These are phyloP conservation scores for Naegleria lovaniensis DNA, from an alignment of 208 protist genomes.

Conservation along the genomic window DNA sequence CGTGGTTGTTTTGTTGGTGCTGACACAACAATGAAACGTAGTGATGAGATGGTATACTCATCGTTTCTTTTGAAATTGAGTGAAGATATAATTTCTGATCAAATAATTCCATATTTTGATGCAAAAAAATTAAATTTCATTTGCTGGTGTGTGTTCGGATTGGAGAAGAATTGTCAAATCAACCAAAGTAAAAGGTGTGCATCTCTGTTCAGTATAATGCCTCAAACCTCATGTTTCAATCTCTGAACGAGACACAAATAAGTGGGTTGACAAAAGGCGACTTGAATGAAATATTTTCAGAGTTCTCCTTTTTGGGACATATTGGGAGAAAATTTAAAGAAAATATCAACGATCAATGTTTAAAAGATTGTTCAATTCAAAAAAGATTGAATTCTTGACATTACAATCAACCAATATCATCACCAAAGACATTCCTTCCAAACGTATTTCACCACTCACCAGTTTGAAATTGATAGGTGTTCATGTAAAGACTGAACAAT, in stretches of 20 bases:
- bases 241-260: background rate
- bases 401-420: background rate
- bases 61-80: background rate
- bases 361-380: background rate
- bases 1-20: too few relatives aligned
- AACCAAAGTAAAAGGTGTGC: background rate
- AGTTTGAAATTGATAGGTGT: background rate
- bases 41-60: too few relatives aligned
- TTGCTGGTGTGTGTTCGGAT: background rate
- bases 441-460: background rate
- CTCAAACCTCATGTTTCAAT: background rate
- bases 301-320: background rate
- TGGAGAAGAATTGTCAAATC: background rate
- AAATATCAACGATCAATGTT: background rate
- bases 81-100: background rate
- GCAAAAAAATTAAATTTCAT: background rate
- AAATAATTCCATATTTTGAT: background rate
- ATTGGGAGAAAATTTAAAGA: too few relatives aligned
- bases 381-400: background rate
- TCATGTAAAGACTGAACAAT: background rate
- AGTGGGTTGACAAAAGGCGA: background rate
- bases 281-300: background rate
- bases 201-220: background rate
- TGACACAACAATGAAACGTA: too few relatives aligned
- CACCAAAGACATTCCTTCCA: background rate